Base-by-base conservation (phyloP, 1,284 basidiomycete genomes). In the Tetrapyrgos nigripes region DNA sequence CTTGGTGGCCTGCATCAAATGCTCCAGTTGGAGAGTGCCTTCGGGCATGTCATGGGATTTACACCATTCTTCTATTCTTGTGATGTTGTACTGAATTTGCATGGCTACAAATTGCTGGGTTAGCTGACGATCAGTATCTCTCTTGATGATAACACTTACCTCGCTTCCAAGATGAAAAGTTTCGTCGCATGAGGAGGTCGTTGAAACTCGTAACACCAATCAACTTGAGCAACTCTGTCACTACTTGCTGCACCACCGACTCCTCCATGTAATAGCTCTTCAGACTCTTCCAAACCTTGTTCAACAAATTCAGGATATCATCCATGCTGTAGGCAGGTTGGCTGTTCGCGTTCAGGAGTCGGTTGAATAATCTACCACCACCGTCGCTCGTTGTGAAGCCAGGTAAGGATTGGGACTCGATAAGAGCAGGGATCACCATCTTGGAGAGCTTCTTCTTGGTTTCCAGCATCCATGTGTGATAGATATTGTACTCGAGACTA, bases 251-350 rank as follows among this genome's bases (percentile, higher is more conserved):
- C 58, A 97, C 92, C 59, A 99, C 96, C 52, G 92, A 92, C 70
- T 98, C 96, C 76, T 99, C 97, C 87, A 98, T 94, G 73, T 97
- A 98, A 76, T 97, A 99, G 76, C 94, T 96, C 86, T 98, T 98
- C 76, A 99, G 80, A 68, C 94, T 94, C 83, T 96, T 96, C 93
- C 94, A 98, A 24, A 98, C 95, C 79, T 97, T 97, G 83, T 98
- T 99, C 65, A 99, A 80, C 60, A 99, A 79, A 74, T 95, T 97
- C 59, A 99, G 80, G 59, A 99, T 97, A 72, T 99, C 97, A 76
- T 99, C 97, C 97, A 99, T 99, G 71, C 90, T 95, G 73, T 87
- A 96, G n/a, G 96, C 92, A 1, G 97, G 97, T 46, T 89, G 85
- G 58, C 81, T 88, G 72, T 91, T 93, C 48, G 91, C 83, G 70